These are phyloP conservation scores for Luffa acutangula DNA, from an alignment of 306 rosid species.

Conservation along the genomic window DNA sequence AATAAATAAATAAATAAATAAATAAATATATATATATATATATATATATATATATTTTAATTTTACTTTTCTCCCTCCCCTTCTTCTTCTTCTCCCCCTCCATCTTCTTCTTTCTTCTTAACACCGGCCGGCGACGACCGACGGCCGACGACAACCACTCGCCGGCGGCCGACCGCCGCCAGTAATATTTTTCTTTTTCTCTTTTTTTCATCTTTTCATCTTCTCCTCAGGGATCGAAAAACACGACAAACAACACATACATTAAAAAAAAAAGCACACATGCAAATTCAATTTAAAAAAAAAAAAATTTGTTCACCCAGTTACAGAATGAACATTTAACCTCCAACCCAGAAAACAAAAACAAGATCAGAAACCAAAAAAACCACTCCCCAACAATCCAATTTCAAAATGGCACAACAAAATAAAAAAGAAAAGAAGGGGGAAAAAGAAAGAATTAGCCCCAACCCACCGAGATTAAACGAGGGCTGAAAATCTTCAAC, in stretches of 20 bases:
- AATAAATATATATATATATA: too few relatives aligned
- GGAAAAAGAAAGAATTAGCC: neutral
- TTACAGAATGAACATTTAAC: neutral
- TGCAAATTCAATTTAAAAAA: neutral
- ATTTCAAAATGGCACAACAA: neutral
- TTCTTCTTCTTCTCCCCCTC: too few relatives aligned
- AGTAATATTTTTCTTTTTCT: too few relatives aligned
- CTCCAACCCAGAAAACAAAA: neutral
- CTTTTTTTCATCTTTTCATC: too few relatives aligned
- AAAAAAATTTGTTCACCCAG: neutral
- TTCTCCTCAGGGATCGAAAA: neutral
- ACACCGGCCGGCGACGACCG: too few relatives aligned
- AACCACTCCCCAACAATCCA: neutral
- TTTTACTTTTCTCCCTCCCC: too few relatives aligned
- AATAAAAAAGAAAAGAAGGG: neutral
- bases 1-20: too few relatives aligned
- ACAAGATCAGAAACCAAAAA: neutral
- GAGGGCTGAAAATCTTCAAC: conserved; percentile 18
- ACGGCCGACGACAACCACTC: too few relatives aligned
- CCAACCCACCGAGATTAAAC: conserved; percentile 26
- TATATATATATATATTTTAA: too few relatives aligned
- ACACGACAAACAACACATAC: neutral
- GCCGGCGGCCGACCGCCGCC: too few relatives aligned
- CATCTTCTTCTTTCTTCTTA: too few relatives aligned
- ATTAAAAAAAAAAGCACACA: neutral